Base-by-base conservation (phyloP, 2,329 filamentous ascomycete genomes). In the Colletotrichum spaethianum region DNA sequence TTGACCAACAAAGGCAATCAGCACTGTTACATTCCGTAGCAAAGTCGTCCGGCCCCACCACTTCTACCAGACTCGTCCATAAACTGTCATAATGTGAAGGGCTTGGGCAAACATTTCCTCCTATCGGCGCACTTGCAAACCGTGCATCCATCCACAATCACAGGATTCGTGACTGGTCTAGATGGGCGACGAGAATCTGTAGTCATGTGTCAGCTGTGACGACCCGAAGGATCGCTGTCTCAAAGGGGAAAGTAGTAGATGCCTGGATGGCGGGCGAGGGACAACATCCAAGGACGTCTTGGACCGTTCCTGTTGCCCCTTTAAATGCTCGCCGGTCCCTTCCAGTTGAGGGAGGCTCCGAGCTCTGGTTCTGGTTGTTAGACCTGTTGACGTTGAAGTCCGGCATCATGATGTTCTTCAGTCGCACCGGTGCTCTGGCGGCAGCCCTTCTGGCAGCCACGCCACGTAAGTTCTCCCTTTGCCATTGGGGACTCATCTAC, bases 1-100 rank as follows among this genome's bases (percentile, higher is more conserved):
- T 70, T 65, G 56, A 70, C 70, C 70, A 61, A 70, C 67, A 65
- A 70, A 56, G 70, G 70, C 67, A 73, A 73, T 62, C 60, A 61
- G 61, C 67, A 70, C 26, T 40, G 70, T 70, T 66, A 70, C 66
- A 57, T 70, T 73, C 70, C 70, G 70, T 33, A 40, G 33, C 23
- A 50, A 50, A 16, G 55, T 55, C n/a, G 52, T 26, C 42, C 61
- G 36, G 46, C 31, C 66, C 50, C 46, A 42, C 66, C 55, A 55
- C 44, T 28, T 40, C 31, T 26, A 18, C 23, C 20, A 14, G 20
- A 38, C 28, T 40, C 38, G 52, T 36, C 9, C 50, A 28, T 53
- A 38, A 23, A 36, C 4, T 42, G 36, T 33, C 23, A 40, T 62
- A 18, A 9, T 36, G 28, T 48, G 53, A 46, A 33, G 44, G 16